phyloP scores from a whole-genome alignment of 345 rosid genomes.

The Citrus maxima region DNA sequence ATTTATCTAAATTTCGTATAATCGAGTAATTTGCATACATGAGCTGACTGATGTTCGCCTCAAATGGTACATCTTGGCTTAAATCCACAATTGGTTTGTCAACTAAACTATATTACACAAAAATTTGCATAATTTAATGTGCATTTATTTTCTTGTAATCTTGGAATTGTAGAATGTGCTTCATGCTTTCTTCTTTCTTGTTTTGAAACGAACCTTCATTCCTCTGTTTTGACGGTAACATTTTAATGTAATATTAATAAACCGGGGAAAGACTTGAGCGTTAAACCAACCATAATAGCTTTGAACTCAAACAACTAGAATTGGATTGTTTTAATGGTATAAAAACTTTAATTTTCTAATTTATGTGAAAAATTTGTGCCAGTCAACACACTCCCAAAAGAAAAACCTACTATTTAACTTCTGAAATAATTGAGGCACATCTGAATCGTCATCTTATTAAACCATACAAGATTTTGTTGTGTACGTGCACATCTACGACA shows the following conservation, averaged over 20 bases:
- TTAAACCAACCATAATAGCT: no score
- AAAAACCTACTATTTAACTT: neutral
- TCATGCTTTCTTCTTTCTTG: no score
- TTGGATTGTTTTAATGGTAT: neutral
- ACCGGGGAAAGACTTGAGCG: no score
- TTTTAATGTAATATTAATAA: no score
- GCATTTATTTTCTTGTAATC: no score
- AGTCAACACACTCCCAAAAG: neutral
- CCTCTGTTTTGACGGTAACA: no score
- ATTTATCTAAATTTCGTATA: no score
- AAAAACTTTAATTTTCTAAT: neutral
- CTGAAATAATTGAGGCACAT: neutral
- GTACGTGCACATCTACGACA: neutral
- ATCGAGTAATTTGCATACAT: no score
- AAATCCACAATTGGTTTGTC: neutral
- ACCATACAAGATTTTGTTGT: no score
- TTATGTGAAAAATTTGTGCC: neutral
- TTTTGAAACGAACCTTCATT: no score
- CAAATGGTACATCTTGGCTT: slow-evolving; percentile 26
- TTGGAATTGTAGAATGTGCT: no score
- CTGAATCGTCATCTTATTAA: neutral
- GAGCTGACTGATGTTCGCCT: slow-evolving; percentile 15
- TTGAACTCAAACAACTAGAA: neutral
- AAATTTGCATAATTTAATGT: no score
- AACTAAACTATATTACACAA: neutral